Conservation (phyloP, 2,329 filamentous ascomycete genomes). For the Xylariaceae sp. region DNA sequence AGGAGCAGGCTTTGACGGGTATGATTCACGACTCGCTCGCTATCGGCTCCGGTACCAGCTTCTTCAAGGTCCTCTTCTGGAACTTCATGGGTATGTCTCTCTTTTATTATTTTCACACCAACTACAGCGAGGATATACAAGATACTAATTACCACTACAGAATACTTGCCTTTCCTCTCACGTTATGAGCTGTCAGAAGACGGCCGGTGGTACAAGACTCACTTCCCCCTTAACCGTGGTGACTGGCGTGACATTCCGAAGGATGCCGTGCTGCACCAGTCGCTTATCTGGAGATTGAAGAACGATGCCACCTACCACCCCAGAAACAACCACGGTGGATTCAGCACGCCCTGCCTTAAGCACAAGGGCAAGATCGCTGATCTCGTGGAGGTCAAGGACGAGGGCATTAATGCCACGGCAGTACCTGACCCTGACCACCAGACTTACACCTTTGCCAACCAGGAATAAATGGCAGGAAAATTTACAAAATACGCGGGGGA, state of each 20-base stretch:
- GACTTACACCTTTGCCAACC: conserved; percentile 10
- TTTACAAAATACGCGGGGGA: neutral
- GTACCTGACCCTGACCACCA: conserved; percentile 9
- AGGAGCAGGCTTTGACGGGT: conserved; percentile 31
- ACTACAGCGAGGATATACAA: neutral
- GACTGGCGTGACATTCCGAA: conserved; percentile 36
- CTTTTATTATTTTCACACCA: neutral
- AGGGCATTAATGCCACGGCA: neutral
- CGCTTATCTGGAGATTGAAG: conserved; percentile 33
- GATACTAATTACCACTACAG: conserved; percentile 20
- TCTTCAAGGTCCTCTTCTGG: conserved; percentile 39
- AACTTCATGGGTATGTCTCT: conserved; percentile 38
- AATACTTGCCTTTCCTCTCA: conserved; percentile 37
- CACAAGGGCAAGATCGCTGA: conserved; percentile 14
- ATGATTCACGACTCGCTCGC: conserved; percentile 37
- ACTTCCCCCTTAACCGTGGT: conserved; percentile 37
- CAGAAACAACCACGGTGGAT: conserved; percentile 33
- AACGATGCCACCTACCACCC: conserved; percentile 30
- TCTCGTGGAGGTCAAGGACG: conserved; percentile 11
- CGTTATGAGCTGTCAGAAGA: conserved; percentile 37
- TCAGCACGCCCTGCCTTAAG: conserved; percentile 31
- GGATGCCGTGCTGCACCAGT: conserved; percentile 38
- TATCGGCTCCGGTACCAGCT: conserved; percentile 35
- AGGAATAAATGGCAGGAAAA: neutral
- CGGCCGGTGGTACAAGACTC: conserved; percentile 32